Conservation (phyloP, 129 eudicot genomes). For the Cynara cardunculus region DNA sequence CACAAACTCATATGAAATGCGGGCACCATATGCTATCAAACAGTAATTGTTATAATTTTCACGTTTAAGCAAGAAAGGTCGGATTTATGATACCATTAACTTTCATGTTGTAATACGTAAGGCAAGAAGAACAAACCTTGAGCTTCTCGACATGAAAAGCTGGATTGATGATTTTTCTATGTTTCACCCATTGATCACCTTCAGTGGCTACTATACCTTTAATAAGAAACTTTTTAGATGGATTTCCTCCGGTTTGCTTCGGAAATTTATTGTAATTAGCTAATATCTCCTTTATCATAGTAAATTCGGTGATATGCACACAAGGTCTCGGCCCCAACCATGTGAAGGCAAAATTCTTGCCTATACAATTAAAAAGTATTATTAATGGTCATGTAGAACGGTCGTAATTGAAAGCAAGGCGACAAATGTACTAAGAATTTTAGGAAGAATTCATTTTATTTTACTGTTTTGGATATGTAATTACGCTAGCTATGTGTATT, state of each 20-base stretch:
- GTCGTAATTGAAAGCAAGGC: too few species aligned
- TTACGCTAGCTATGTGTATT: too few species aligned
- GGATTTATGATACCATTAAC: too few species aligned
- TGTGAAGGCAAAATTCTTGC: conserved; percentile 18
- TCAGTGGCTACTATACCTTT: neutral
- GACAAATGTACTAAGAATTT: too few species aligned
- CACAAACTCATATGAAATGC: conserved; percentile 17
- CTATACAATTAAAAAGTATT: neutral
- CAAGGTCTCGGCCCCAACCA: conserved; percentile 28
- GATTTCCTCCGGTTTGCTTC: conserved; percentile 16
- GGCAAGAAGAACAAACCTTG: conserved; percentile 16
- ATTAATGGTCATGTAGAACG: too few species aligned
- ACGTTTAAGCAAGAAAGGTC: too few species aligned
- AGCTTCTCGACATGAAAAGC: conserved; percentile 34
- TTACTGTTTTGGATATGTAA: too few species aligned
- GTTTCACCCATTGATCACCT: conserved; percentile 22
- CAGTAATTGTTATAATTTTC: neutral
- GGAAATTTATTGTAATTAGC: conserved; percentile 14
- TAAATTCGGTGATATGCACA: conserved; percentile 20
- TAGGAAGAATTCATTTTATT: too few species aligned
- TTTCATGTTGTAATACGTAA: neutral
- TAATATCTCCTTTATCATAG: conserved; percentile 17
- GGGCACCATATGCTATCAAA: conserved; percentile 22
- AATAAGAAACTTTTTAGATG: conserved; percentile 15
- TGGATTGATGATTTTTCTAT: conserved; percentile 31